Conservation (phyloP, 2,329 filamentous ascomycete genomes). For the Microdochium nivale region DNA sequence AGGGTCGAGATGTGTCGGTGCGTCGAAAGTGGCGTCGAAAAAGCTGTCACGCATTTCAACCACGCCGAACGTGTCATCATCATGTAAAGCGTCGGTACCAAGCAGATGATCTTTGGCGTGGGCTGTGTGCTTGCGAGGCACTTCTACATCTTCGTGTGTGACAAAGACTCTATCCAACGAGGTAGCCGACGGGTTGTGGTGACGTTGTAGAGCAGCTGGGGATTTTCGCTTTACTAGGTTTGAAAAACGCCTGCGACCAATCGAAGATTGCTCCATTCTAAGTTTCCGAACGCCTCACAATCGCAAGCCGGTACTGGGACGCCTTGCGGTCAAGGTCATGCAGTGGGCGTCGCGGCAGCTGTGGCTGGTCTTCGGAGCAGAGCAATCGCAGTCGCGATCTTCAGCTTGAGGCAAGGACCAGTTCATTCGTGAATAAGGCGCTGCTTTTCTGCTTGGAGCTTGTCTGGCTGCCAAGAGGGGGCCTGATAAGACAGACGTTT, state of each 20-base stretch:
- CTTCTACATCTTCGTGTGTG: slow-evolving; percentile 4
- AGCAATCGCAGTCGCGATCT: too few relatives aligned
- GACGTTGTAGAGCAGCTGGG: slow-evolving; percentile 6
- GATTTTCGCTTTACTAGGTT: slow-evolving; percentile 13
- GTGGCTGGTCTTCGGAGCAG: too few relatives aligned
- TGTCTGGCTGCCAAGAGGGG: too few relatives aligned
- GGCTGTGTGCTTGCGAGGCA: neutral
- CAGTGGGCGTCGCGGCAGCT: too few relatives aligned
- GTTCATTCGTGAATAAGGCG: too few relatives aligned
- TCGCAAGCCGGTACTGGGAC: neutral
- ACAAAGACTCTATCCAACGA: slow-evolving; percentile 19
- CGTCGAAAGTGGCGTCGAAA: slow-evolving; percentile 39
- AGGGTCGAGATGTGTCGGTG: slow-evolving; percentile 26
- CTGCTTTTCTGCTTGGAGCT: too few relatives aligned
- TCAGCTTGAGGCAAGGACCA: too few relatives aligned
- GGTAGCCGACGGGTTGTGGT: slow-evolving; percentile 12
- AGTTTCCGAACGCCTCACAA: neutral
- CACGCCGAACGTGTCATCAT: slow-evolving; percentile 32
- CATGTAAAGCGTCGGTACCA: slow-evolving; percentile 11
- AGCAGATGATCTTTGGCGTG: slow-evolving; percentile 4
- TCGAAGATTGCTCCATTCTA: neutral
- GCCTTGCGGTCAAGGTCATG: too few relatives aligned
- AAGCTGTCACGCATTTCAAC: slow-evolving; percentile 35
- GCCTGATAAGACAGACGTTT: too few relatives aligned
- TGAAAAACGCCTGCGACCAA: slow-evolving; percentile 5